Evolutionary conservation across 1,284 basidiomycete species (phyloP).

Genomic region (Trichosporon ovoides): DNA sequence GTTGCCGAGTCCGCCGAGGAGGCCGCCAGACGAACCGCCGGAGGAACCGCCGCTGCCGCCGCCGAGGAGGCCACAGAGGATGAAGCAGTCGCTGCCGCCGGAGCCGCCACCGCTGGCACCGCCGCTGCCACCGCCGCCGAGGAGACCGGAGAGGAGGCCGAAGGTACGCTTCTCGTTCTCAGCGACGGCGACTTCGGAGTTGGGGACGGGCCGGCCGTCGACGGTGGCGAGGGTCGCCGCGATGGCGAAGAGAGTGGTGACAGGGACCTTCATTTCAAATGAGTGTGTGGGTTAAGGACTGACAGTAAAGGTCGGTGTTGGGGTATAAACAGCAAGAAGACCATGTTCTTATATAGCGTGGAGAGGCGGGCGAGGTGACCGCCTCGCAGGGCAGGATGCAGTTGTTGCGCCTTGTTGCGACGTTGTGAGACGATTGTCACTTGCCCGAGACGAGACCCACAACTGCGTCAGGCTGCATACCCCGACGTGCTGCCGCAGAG

Average conservation of each 20-base stretch:
- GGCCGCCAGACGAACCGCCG: neutral
- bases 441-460: too few species aligned
- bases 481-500: too few species aligned
- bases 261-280: neutral
- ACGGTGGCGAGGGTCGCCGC: neutral
- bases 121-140: neutral
- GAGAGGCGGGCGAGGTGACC: neutral
- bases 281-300: neutral
- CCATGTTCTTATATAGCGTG: neutral
- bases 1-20: neutral
- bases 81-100: neutral
- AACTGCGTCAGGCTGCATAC: too few species aligned
- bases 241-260: neutral
- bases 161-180: neutral
- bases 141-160: neutral
- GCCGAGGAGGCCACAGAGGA: neutral
- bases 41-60: neutral
- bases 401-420: too few species aligned
- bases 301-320: neutral
- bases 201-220: neutral
- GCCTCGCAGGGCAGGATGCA: too few species aligned
- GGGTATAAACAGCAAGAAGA: neutral
- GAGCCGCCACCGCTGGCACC: neutral
- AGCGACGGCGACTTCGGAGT: too few species aligned
- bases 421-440: too few species aligned